These are phyloP conservation scores for Toxicodendron radicans DNA, from an alignment of 345 rosid species.

Conservation along the genomic window DNA sequence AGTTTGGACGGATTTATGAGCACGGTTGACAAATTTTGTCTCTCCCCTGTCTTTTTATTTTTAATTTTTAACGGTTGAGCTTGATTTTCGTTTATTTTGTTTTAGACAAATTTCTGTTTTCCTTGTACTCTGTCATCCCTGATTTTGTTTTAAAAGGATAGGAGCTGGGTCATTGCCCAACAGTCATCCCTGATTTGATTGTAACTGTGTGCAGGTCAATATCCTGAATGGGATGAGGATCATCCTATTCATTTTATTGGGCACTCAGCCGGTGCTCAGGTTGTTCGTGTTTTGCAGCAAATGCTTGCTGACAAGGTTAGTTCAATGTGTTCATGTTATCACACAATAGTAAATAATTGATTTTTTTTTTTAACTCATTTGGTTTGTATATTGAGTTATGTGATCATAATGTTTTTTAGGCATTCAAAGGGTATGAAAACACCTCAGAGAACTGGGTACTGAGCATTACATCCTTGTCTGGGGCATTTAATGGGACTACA, in stretches of 20 bases:
- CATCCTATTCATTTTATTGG: constrained; percentile 98
- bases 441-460: constrained; percentile 91
- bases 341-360: background rate
- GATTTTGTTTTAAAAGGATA: background rate
- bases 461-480: constrained; percentile 90
- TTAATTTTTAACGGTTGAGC: background rate
- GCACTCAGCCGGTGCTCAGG: constrained; percentile 99
- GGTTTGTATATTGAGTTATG: background rate
- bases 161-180: no score
- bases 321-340: constrained; percentile 11
- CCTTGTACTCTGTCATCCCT: background rate
- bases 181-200: constrained; percentile 1
- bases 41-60: background rate
- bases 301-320: constrained; percentile 94
- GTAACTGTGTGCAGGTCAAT: constrained; percentile 59
- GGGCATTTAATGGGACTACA: constrained; percentile 96
- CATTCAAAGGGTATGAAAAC: constrained; percentile 71
- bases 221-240: constrained; percentile 90
- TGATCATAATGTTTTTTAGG: constrained; percentile 41
- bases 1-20: constrained; percentile 76
- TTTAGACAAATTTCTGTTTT: background rate
- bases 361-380: background rate
- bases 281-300: constrained; percentile 96
- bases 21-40: constrained; percentile 45
- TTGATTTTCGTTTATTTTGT: background rate